A percentile compares a stretch with the other conserved stretches of the same genome.
Evolutionary conservation across 2,329 filamentous ascomycete species (phyloP).

Genomic region (Rasamsonia emersonii): DNA sequence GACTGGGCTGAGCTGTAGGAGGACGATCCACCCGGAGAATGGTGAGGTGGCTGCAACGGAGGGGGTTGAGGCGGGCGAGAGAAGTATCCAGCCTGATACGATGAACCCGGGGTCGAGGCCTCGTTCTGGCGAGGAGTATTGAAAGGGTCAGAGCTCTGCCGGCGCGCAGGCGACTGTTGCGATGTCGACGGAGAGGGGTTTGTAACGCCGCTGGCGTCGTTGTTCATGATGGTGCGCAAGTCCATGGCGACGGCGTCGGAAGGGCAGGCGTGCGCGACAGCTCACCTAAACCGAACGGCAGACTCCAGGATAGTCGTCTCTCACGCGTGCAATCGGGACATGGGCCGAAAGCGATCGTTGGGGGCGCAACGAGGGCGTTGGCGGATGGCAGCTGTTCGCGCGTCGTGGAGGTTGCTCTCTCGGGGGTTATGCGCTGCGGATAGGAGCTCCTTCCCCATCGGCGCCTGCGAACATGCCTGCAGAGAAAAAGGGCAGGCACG

Average conservation of each 20-base stretch:
- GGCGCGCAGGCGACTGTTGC: conserved; percentile 19
- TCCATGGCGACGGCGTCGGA: conserved; percentile 36
- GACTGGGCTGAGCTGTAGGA: conserved; percentile 31
- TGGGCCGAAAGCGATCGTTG: too few species aligned
- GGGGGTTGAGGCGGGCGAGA: conserved; percentile 31
- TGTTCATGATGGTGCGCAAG: conserved; percentile 46
- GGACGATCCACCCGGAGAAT: conserved; percentile 35
- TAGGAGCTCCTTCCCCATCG: too few species aligned
- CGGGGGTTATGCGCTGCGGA: too few species aligned
- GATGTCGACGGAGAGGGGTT: conserved; percentile 19
- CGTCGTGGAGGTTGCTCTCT: too few species aligned
- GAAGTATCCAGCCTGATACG: conserved; percentile 20
- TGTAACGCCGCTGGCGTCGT: conserved; percentile 27
- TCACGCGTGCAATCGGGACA: too few species aligned
- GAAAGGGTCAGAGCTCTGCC: conserved; percentile 19
- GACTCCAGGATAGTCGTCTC: too few species aligned
- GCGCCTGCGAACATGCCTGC: too few species aligned
- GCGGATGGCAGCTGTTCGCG: too few species aligned
- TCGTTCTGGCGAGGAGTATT: conserved; percentile 15
- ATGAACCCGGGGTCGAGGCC: conserved; percentile 14
- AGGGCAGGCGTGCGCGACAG: conserved; percentile 6
- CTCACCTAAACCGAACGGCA: conserved; percentile 9
- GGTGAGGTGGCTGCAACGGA: conserved; percentile 36
- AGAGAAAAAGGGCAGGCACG: too few species aligned
- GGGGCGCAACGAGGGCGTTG: too few species aligned